phyloP scores from a whole-genome alignment of 148 eudicot species.

The Silene conica region DNA sequence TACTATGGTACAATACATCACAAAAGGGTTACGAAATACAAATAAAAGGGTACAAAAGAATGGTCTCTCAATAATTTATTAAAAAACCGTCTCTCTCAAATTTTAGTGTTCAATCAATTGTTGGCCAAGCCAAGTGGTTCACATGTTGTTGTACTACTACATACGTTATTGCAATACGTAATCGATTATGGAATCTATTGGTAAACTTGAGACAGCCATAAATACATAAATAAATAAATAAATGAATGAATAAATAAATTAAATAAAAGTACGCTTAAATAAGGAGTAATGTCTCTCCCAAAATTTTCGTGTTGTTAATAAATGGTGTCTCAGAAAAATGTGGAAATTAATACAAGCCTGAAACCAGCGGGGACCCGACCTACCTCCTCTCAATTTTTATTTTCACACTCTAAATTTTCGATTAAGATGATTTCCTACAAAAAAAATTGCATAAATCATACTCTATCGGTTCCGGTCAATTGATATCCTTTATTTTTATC shows the following conservation, averaged over 20 bases:
- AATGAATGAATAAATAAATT: background rate
- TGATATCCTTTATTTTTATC: no score
- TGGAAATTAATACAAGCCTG: constrained; percentile 30
- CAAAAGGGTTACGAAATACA: no score
- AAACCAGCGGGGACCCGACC: constrained; percentile 19
- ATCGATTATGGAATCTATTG: background rate
- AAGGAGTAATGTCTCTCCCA: constrained; percentile 31
- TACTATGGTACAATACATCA: no score
- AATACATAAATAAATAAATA: background rate
- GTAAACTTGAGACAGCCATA: no score
- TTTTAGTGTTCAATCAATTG: background rate
- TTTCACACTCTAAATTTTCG: no score
- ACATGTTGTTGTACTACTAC: background rate
- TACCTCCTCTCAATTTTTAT: background rate
- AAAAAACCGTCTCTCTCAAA: no score
- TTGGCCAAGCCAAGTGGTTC: background rate
- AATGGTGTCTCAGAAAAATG: constrained; percentile 40
- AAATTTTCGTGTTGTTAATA: constrained; percentile 36
- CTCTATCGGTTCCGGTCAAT: no score
- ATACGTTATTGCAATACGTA: background rate
- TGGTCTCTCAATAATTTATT: no score
- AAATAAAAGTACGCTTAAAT: constrained; percentile 20
- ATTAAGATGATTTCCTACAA: no score
- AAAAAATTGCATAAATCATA: no score
- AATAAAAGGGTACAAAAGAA: no score